Base-by-base conservation (phyloP, 805 yeast species). In the Starmerella riodocensis region DNA sequence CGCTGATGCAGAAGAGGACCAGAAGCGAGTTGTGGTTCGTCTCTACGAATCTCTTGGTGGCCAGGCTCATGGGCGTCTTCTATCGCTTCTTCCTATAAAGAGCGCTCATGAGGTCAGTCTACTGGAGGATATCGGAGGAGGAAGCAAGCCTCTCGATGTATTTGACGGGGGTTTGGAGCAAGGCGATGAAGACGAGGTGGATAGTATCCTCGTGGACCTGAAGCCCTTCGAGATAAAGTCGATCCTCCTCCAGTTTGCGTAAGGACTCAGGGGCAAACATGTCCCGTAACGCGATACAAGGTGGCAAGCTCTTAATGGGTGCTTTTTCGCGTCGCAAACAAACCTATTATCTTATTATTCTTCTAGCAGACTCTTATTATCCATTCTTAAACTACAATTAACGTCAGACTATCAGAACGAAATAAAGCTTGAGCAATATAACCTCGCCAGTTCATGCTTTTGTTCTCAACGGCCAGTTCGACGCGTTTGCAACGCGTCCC, bases 41-140 rank as follows among this genome's bases (percentile, higher is more conserved):
- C 69, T 84, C 1, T 88, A 85, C 59, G 98, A 88, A 55, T 63
- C 93, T 0, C 65, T 88, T 32, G 98, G 98, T 6, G 97, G 96
- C 33, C 64, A 64, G 38, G 65, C 80, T 1, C 54, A 52, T 3
- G 86, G 80, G 2, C 54, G 49, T 4, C 55, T 85, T 25, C 30
- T 55, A 16, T 63, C 78, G 25, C 58, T 61, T 16, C 58, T 69
- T 26, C 64, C 71, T 0, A 75, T 78, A 6, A 63, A 56, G 54
- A 67, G 70, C 53, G 75, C 78, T 5, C 73, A 73, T 8, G 57
- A 61, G 39, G 66, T 66, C 23, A 62, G 64, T 39, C 45, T 59
- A 22, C 53, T 62, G 31, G 70, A 63, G 43, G 69, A 67, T 39
- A 64, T 60, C 31, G 27, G 56, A 12, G 27, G 56, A 12, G 61